These are phyloP conservation scores for Gyrodon lividus DNA, from an alignment of 768 basidiomycete genomes.

Conservation along the genomic window DNA sequence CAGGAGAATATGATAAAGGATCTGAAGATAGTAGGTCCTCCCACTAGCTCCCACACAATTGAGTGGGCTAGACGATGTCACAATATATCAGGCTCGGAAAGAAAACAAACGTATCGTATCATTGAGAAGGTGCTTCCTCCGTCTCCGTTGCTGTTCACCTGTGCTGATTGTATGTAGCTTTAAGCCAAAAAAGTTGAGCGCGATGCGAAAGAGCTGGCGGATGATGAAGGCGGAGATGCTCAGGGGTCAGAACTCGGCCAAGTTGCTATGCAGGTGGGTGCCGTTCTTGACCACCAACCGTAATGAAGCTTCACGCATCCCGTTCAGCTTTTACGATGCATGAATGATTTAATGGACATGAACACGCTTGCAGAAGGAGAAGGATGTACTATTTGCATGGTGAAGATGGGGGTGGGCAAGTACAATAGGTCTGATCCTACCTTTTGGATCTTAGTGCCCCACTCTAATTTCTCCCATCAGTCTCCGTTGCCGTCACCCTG, in stretches of 20 bases:
- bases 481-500: constrained; percentile 14
- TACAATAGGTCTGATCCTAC: constrained; percentile 19
- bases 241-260: constrained; percentile 7
- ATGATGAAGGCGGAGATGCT: not conserved
- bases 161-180: constrained; percentile 10
- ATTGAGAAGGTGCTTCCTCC: constrained; percentile 14
- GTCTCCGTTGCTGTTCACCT: not conserved
- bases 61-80: not conserved
- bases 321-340: constrained; percentile 13
- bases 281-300: not conserved
- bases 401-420: constrained; percentile 13
- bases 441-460: not conserved
- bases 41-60: not conserved
- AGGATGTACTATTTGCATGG: constrained; percentile 21
- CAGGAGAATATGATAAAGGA: constrained; percentile 5
- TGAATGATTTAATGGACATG: constrained; percentile 19
- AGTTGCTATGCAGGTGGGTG: constrained; percentile 7
- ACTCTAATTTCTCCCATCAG: constrained; percentile 6
- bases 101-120: constrained; percentile 11
- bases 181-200: constrained; percentile 13
- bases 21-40: constrained; percentile 8
- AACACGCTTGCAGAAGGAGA: constrained; percentile 22
- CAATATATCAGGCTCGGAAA: constrained; percentile 6
- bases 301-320: not conserved
- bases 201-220: constrained; percentile 14